Percentiles rank a stretch among this genome's conserved stretches.
These are phyloP conservation scores for Ustilago curta DNA, from an alignment of 1,284 basidiomycete species.

Conservation along the genomic window DNA sequence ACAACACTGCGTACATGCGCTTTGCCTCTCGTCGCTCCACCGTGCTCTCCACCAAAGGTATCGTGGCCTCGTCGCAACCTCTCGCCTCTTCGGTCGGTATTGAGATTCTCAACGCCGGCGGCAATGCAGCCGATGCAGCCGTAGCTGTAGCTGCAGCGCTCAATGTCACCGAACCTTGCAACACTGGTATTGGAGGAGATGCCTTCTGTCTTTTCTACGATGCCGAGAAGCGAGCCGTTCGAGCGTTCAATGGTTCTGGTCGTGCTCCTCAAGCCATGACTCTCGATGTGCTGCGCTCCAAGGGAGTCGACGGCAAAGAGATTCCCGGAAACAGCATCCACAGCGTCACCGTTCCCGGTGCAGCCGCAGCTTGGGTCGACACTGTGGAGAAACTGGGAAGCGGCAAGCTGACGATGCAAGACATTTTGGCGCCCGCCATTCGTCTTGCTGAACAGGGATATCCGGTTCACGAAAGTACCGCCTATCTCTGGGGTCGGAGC, in stretches of 20 bases:
- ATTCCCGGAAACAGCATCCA: conserved; percentile 74
- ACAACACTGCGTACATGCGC: conserved; percentile 40
- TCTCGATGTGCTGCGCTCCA: conserved; percentile 78
- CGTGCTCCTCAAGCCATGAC: conserved; percentile 78
- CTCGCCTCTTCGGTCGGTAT: conserved; percentile 88
- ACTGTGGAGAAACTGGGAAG: conserved; percentile 85
- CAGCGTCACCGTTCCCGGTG: conserved; percentile 91
- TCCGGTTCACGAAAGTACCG: conserved; percentile 58
- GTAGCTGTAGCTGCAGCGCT: conserved; percentile 86
- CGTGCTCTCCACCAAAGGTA: conserved; percentile 77
- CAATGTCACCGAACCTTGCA: conserved; percentile 74
- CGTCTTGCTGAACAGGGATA: conserved; percentile 66
- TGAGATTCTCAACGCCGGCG: conserved; percentile 87
- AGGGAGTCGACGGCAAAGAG: conserved; percentile 77
- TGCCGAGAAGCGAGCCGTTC: conserved; percentile 81
- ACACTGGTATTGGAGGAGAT: conserved; percentile 76
- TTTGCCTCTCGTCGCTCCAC: conserved; percentile 60
- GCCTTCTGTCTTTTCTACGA: conserved; percentile 93
- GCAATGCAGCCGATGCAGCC: conserved; percentile 78
- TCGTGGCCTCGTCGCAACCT: conserved; percentile 90
- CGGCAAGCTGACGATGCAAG: conserved; percentile 80
- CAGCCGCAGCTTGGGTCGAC: conserved; percentile 92
- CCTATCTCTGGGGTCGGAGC: conserved; percentile 76
- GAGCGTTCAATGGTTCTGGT: conserved; percentile 87
- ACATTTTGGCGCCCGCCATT: conserved; percentile 82